These are phyloP conservation scores for Rhodotorula sp. DNA, from an alignment of 1,284 basidiomycete species.

Conservation along the genomic window DNA sequence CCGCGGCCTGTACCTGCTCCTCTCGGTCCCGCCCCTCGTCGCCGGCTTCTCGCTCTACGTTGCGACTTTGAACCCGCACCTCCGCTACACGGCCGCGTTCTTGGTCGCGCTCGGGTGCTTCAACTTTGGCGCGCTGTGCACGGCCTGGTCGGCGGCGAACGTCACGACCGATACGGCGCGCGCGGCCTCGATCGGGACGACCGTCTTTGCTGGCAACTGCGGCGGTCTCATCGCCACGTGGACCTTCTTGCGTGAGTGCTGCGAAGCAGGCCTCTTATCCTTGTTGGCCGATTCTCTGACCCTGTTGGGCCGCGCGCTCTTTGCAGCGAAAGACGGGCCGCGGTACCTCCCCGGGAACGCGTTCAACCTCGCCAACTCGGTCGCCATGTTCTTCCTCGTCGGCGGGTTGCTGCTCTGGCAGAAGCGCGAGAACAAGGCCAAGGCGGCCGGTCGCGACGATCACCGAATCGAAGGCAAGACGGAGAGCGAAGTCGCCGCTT, in stretches of 20 bases:
- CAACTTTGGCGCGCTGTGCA: slow-evolving; percentile 44
- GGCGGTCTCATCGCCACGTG: slow-evolving; percentile 46
- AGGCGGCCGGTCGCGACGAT: slow-evolving; percentile 25
- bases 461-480: slow-evolving; percentile 34
- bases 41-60: slow-evolving; percentile 2
- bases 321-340: slow-evolving; percentile 7
- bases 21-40: slow-evolving; percentile 44
- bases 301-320: neutral
- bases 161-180: slow-evolving; percentile 45
- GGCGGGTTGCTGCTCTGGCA: slow-evolving; percentile 25
- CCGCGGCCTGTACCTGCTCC: slow-evolving; percentile 44
- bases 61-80: slow-evolving; percentile 28
- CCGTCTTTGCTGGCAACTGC: slow-evolving; percentile 46
- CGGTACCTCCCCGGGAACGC: slow-evolving; percentile 32
- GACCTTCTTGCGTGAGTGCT: slow-evolving; percentile 27
- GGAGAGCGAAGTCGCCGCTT: slow-evolving; percentile 20
- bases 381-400: slow-evolving; percentile 30
- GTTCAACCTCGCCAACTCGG: slow-evolving; percentile 33
- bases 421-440: slow-evolving; percentile 33
- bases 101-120: slow-evolving; percentile 46
- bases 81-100: slow-evolving; percentile 45
- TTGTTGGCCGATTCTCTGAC: neutral
- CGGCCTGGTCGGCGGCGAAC: slow-evolving; percentile 41
- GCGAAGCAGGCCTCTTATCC: neutral
- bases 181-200: slow-evolving; percentile 45